Evolutionary conservation across 2,329 filamentous ascomycete species (phyloP).

Genomic region (Botrytis pseudocinerea): DNA sequence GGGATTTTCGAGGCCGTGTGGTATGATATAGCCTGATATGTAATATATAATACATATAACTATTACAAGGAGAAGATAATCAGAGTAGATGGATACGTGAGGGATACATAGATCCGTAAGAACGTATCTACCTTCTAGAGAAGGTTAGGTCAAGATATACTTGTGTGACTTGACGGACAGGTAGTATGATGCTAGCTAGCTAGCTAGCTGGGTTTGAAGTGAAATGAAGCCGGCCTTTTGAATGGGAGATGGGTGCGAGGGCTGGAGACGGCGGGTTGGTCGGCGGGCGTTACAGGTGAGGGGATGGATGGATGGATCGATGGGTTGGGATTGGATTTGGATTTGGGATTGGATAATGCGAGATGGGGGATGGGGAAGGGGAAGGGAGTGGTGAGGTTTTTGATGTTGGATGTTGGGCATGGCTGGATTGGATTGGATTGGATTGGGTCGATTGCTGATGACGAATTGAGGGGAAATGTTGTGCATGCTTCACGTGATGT

Average conservation of each 20-base stretch:
- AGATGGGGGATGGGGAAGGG: background rate
- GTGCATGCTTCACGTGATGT: background rate
- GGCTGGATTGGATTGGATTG: background rate
- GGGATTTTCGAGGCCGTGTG: too few species aligned
- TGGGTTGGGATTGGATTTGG: background rate
- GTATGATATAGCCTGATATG: too few species aligned
- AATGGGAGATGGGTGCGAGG: background rate
- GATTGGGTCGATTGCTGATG: background rate
- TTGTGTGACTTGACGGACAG: background rate
- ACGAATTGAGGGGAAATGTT: background rate
- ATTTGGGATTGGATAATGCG: background rate
- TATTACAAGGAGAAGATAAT: background rate
- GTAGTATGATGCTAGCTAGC: background rate
- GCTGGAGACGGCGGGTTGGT: background rate
- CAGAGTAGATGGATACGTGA: background rate
- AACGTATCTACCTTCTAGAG: background rate
- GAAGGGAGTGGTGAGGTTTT: background rate
- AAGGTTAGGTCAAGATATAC: background rate
- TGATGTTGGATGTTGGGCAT: background rate
- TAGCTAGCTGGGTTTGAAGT: background rate
- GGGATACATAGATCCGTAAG: background rate
- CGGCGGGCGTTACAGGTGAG: background rate
- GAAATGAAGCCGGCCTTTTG: background rate
- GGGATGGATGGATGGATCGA: background rate
- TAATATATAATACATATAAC: background rate